Percentiles rank a stretch among this genome's conserved stretches.
Evolutionary conservation across 2,329 filamentous ascomycete species (phyloP).

Genomic region (Moelleriella libera): DNA sequence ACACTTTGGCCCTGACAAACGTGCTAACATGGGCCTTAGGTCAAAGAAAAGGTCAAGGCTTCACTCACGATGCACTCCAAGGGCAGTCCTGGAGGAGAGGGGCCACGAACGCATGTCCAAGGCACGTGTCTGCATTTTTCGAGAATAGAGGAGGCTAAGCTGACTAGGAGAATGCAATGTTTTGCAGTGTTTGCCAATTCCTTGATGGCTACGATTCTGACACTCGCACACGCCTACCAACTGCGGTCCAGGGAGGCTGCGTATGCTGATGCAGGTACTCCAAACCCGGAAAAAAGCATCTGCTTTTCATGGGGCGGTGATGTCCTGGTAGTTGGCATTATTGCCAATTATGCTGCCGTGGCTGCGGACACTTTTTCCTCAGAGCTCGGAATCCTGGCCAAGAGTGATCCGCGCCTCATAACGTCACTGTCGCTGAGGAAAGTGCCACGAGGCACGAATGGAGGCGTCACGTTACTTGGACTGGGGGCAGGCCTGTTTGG

Average conservation of each 20-base stretch:
- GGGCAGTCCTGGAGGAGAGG: conserved; percentile 64
- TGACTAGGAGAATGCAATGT: neutral
- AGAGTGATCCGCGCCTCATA: conserved; percentile 64
- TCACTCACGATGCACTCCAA: conserved; percentile 64
- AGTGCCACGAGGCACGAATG: conserved; percentile 87
- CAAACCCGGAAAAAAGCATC: conserved; percentile 23
- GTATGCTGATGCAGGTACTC: conserved; percentile 16
- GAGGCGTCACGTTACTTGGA: conserved; percentile 69
- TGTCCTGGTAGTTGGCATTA: conserved; percentile 48
- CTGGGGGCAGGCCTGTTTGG: conserved; percentile 61
- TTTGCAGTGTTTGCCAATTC: conserved; percentile 69
- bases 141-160: neutral
- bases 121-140: conserved; percentile 21
- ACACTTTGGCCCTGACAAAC: neutral
- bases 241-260: conserved; percentile 31
- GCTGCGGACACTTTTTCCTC: conserved; percentile 90
- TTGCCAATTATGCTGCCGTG: conserved; percentile 80
- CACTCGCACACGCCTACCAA: conserved; percentile 45
- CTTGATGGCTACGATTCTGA: conserved; percentile 54
- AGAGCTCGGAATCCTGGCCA: conserved; percentile 83
- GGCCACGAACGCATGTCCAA: conserved; percentile 71
- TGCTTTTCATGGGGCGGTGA: conserved; percentile 50
- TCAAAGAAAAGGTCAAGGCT: conserved; percentile 80
- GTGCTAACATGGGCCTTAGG: conserved; percentile 27
- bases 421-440: conserved; percentile 62